Evolutionary conservation across 768 basidiomycete species (phyloP).

Genomic region (Clitopilus hobsonii): DNA sequence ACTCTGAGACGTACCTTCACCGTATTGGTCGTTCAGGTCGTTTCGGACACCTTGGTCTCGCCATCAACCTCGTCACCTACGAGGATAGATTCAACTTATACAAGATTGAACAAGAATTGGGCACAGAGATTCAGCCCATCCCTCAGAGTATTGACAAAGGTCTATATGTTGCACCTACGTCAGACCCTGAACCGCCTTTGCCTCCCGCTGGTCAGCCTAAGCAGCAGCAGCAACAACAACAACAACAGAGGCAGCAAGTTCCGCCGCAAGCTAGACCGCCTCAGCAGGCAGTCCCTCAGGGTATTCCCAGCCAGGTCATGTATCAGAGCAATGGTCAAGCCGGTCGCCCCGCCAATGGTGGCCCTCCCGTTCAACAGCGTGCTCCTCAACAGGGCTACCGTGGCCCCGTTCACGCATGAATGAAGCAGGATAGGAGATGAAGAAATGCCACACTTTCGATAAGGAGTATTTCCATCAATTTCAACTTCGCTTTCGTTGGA

Average conservation of each 20-base stretch:
- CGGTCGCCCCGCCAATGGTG: conserved; percentile 18
- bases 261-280: conserved; percentile 17
- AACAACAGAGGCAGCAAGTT: conserved; percentile 24
- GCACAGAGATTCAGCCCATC: conserved; percentile 96
- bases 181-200: conserved; percentile 36
- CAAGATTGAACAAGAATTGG: conserved; percentile 96
- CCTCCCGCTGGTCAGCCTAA: conserved; percentile 20
- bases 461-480: not conserved
- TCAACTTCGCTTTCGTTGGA: not conserved
- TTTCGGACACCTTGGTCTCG: conserved; percentile 94
- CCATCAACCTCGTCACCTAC: conserved; percentile 96
- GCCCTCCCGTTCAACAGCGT: conserved; percentile 13
- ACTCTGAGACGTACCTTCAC: conserved; percentile 97
- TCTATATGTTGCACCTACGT: conserved; percentile 82
- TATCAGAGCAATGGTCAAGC: conserved; percentile 34
- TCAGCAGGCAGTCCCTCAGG: conserved; percentile 20
- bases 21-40: conserved; percentile 97
- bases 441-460: not conserved
- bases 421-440: not conserved
- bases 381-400: conserved; percentile 29
- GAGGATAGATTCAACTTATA: conserved; percentile 98
- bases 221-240: conserved; percentile 31
- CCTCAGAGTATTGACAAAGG: conserved; percentile 87
- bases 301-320: conserved; percentile 18
- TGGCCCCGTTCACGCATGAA: not conserved